Evolutionary conservation across 768 basidiomycete genomes (phyloP).

Genomic region (Lyophyllum shimeji): DNA sequence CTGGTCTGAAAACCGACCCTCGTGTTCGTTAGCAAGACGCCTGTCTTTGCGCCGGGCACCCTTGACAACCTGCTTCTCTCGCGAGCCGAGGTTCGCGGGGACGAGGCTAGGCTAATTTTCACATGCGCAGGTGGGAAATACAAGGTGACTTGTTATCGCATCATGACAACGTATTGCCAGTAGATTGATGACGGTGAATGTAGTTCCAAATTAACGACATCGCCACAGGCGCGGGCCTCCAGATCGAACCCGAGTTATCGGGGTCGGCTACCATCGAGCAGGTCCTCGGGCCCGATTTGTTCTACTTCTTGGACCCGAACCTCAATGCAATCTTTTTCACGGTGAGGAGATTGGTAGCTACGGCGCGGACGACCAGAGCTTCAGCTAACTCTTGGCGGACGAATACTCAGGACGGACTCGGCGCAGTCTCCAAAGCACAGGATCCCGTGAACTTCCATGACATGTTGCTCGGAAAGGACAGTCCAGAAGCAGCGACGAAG

Average conservation of each 20-base stretch:
- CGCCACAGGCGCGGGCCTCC: slow-evolving; percentile 1
- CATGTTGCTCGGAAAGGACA: slow-evolving; percentile 4
- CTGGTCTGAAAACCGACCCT: slow-evolving; percentile 1
- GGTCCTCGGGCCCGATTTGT: slow-evolving; percentile 3
- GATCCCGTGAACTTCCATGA: slow-evolving; percentile 4
- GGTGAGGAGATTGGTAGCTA: background rate
- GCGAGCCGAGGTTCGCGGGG: background rate
- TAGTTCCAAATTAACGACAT: slow-evolving; percentile 6
- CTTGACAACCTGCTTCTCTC: background rate
- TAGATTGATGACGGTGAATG: background rate
- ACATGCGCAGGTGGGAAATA: background rate
- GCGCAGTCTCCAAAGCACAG: background rate
- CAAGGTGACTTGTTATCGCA: background rate
- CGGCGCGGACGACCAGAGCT: background rate
- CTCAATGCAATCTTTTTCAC: background rate
- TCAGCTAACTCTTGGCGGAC: background rate
- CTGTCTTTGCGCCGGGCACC: background rate
- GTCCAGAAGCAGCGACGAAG: slow-evolving; percentile 5
- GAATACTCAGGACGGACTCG: background rate
- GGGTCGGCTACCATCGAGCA: background rate
- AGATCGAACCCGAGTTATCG: background rate
- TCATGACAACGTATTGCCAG: background rate
- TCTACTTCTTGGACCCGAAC: background rate
- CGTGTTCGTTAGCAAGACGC: background rate
- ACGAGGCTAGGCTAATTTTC: background rate